phyloP scores from a whole-genome alignment of 192 early-diverging fungal genomes.

The Linnemannia schmuckeri region DNA sequence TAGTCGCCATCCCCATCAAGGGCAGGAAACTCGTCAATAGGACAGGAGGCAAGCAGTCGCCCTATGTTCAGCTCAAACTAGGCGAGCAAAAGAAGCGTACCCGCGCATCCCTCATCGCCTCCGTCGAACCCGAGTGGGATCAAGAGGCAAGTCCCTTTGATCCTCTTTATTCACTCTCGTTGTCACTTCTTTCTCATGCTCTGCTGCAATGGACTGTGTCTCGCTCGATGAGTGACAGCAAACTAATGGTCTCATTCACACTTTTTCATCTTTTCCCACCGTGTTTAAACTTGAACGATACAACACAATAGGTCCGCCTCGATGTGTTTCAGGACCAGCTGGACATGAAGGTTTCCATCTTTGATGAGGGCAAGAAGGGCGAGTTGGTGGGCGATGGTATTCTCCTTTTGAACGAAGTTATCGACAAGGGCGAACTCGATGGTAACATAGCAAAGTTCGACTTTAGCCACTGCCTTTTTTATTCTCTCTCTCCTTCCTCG shows the following conservation, averaged over 20 bases:
- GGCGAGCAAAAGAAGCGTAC: constrained; percentile 54
- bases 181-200: neutral
- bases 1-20: constrained; percentile 57
- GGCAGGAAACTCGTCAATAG: constrained; percentile 48
- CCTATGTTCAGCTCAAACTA: constrained; percentile 50
- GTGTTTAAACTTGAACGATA: neutral
- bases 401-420: constrained; percentile 59
- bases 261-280: neutral
- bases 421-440: constrained; percentile 67
- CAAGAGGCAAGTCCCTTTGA: constrained; percentile 39
- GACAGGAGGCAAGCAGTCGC: constrained; percentile 49
- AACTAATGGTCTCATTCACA: neutral
- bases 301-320: constrained; percentile 53
- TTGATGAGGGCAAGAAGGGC: constrained; percentile 65
- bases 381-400: constrained; percentile 63
- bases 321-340: constrained; percentile 60
- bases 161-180: neutral
- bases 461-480: neutral
- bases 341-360: constrained; percentile 59
- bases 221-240: neutral
- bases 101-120: constrained; percentile 40
- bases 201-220: neutral
- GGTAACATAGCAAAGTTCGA: constrained; percentile 28
- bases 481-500: neutral
- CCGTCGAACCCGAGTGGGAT: constrained; percentile 54